Evolutionary conservation across 306 rosid species (phyloP).

Genomic region (Prunus salicina): DNA sequence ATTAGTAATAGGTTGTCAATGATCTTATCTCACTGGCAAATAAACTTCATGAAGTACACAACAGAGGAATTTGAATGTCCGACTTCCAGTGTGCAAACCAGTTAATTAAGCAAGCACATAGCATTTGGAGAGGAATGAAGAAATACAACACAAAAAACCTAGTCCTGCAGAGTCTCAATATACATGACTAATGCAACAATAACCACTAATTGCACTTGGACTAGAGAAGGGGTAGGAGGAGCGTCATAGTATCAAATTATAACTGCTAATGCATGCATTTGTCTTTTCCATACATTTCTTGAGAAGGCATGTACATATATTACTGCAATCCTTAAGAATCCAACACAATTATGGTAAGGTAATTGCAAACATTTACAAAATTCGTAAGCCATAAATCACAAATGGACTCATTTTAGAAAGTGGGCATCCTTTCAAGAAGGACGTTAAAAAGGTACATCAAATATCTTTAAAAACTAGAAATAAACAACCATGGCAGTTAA

Average conservation of each 20-base stretch:
- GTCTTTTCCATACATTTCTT: neutral
- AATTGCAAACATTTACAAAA: slow-evolving; percentile 4
- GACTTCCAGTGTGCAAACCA: neutral
- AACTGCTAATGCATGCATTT: neutral
- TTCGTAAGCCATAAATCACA: neutral
- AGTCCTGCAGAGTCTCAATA: neutral
- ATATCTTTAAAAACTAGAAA: neutral
- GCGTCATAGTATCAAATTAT: neutral
- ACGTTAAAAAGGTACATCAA: neutral
- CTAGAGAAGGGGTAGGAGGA: neutral
- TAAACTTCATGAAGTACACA: neutral
- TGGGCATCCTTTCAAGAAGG: neutral
- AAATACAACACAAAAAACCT: neutral
- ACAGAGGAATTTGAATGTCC: slow-evolving; percentile 3
- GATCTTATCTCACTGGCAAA: neutral
- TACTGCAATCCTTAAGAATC: neutral
- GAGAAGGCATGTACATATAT: neutral
- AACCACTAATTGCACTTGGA: slow-evolving; percentile 2
- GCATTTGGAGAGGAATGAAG: neutral
- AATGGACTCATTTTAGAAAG: neutral
- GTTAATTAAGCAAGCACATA: neutral
- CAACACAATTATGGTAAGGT: slow-evolving; percentile 2
- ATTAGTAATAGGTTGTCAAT: neutral
- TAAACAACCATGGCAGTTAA: neutral
- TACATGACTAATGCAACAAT: slow-evolving; percentile 8